phyloP scores from a whole-genome alignment of 768 basidiomycete species.

The Boletus vermiculosoides region DNA sequence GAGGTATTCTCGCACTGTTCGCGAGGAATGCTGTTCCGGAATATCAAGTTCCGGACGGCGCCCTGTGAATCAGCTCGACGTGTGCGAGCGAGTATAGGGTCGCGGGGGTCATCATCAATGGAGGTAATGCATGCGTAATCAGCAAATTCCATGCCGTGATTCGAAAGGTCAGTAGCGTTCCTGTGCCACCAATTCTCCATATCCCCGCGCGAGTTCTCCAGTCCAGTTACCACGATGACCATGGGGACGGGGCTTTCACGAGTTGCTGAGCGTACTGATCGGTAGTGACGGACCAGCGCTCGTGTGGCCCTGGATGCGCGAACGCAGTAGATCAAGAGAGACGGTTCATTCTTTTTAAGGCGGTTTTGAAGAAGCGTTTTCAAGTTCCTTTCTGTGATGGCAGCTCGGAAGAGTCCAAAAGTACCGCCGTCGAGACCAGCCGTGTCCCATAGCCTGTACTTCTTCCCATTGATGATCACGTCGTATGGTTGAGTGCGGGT shows the following conservation, averaged over 20 bases:
- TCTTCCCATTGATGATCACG: constrained; percentile 17
- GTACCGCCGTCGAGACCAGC: constrained; percentile 36
- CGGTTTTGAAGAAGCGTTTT: constrained; percentile 34
- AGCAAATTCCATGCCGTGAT: constrained; percentile 26
- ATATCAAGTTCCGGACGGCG: constrained; percentile 25
- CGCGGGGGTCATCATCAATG: constrained; percentile 22
- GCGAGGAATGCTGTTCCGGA: constrained; percentile 14
- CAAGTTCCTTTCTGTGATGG: constrained; percentile 25
- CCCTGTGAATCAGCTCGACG: constrained; percentile 26
- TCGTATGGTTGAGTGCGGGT: constrained; percentile 28
- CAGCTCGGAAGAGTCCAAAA: constrained; percentile 23
- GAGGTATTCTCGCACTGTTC: constrained; percentile 1
- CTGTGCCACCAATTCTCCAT: constrained; percentile 39
- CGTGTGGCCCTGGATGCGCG: constrained; percentile 41
- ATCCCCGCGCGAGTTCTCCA: constrained; percentile 33
- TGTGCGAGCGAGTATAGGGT: constrained; percentile 11
- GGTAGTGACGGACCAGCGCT: constrained; percentile 40
- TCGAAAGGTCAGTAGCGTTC: constrained; percentile 22
- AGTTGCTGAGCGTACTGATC: constrained; percentile 31
- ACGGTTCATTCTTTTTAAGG: constrained; percentile 34
- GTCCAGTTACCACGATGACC: constrained; percentile 39
- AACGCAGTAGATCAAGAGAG: constrained; percentile 42
- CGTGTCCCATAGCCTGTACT: constrained; percentile 34
- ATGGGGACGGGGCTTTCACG: constrained; percentile 34
- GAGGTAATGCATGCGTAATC: constrained; percentile 36